Percentiles rank a stretch among this genome's conserved stretches.
These are phyloP conservation scores for Coniella vitis DNA, from an alignment of 2,329 filamentous ascomycete genomes.

Conservation along the genomic window DNA sequence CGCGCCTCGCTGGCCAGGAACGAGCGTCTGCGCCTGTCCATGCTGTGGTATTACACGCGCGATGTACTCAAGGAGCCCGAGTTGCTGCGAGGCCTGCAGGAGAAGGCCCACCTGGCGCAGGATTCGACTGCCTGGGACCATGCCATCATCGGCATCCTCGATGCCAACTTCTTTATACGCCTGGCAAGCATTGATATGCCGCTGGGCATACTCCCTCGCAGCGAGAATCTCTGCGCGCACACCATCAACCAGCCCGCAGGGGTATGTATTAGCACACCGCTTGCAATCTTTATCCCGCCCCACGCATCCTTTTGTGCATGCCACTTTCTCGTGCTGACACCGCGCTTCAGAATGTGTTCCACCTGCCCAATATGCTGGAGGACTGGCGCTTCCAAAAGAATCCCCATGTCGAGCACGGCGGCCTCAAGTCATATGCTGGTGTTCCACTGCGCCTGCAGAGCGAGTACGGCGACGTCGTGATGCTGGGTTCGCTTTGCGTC, in stretches of 20 bases:
- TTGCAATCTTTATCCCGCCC: no score
- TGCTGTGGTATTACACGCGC: constrained; percentile 38
- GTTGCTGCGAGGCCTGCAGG: constrained; percentile 33
- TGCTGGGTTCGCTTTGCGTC: constrained; percentile 37
- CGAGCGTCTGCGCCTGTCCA: constrained; percentile 25
- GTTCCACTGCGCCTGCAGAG: constrained; percentile 32
- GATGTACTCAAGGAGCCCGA: constrained; percentile 32
- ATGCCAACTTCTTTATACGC: constrained; percentile 35
- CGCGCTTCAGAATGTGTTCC: constrained; percentile 29
- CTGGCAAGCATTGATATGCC: constrained; percentile 35
- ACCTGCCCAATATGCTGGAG: constrained; percentile 32
- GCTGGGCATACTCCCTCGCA: constrained; percentile 34
- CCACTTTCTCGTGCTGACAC: neutral
- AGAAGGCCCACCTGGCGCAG: constrained; percentile 33
- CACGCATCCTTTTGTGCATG: neutral
- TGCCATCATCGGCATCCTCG: constrained; percentile 36
- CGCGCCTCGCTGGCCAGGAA: constrained; percentile 20
- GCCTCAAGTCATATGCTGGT: constrained; percentile 35
- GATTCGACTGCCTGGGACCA: constrained; percentile 37
- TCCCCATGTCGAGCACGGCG: constrained; percentile 33
- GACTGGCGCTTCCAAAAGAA: constrained; percentile 38
- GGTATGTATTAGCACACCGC: constrained; percentile 18
- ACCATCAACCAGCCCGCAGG: constrained; percentile 30
- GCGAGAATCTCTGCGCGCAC: constrained; percentile 38
- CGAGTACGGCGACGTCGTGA: constrained; percentile 32